Evolutionary conservation across 257 asterid species (phyloP), one percentile per base, ranked within the genome.

Genomic region (Voacanga thouarsii): DNA sequence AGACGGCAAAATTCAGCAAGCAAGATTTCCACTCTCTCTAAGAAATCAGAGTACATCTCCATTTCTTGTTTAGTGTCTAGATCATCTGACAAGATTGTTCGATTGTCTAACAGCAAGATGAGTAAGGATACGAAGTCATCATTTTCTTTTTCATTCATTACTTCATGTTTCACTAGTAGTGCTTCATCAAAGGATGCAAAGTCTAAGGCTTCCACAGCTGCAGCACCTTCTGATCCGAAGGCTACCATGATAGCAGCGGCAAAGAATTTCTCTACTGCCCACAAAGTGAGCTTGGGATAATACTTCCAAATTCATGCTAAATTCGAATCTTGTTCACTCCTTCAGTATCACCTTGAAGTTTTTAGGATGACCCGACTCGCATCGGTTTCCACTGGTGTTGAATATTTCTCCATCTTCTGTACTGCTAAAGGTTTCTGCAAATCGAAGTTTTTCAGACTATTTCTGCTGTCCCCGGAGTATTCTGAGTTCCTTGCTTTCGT

Each of bases 211-310:
- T 61, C 82, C 51, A 78, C 82, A 26, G 44, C 5, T 72, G 59
- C 73, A 50, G 75, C 59, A 70, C 77, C 83, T 51, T 15, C 61
- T 72, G 70, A 51, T 45, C 86, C 89, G 47, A 85, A 82, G 57
- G 84, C 87, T 33, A 56, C 85, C 5, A 82, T 85, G 84, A 79
- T 87, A 55, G 85, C 78, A 37, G 89, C 88, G 51, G 86, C 86
- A 16, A 89, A 87, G 80, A 86, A 89, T 80, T 87, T 89, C 81
- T 85, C 93, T 39, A 68, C 78, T 39, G 80, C 82, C 18, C 80
- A 78, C 21, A 87, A 89, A 75, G 85, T 89, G 6, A 74, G 72
- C 15, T 72, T 87, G 21, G 79, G 75, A 57, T 73, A 60, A 53
- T 47, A 10, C 51, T 10, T 11, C 51, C 47, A 43, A 43, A 43